Evolutionary conservation across 768 basidiomycete species (phyloP).

Genomic region (Polyporus arcularius): DNA sequence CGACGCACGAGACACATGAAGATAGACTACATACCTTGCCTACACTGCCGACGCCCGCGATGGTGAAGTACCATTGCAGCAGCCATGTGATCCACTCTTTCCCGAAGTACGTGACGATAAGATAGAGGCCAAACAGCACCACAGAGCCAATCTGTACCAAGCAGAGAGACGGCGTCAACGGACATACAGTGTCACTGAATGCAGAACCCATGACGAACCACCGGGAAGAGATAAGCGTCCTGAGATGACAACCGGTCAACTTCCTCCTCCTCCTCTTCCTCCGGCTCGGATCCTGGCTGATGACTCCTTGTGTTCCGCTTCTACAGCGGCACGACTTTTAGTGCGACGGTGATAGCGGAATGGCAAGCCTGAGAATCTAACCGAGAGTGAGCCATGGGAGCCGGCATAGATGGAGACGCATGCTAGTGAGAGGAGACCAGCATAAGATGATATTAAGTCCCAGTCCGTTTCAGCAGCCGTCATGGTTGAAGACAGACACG

Average conservation of each 20-base stretch:
- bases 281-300: constrained; percentile 26
- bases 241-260: constrained; percentile 59
- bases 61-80: constrained; percentile 72
- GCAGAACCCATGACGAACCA: constrained; percentile 47
- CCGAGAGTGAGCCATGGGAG: constrained; percentile 67
- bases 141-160: constrained; percentile 62
- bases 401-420: constrained; percentile 69
- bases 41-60: constrained; percentile 65
- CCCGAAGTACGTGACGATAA: constrained; percentile 73
- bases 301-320: constrained; percentile 15
- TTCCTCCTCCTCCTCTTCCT: constrained; percentile 61
- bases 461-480: constrained; percentile 39
- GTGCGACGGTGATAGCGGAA: neutral
- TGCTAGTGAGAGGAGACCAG: constrained; percentile 67
- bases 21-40: constrained; percentile 54
- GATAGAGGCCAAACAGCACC: constrained; percentile 67
- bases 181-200: neutral
- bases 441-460: constrained; percentile 68
- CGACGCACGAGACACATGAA: neutral
- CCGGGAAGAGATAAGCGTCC: constrained; percentile 77
- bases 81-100: constrained; percentile 83
- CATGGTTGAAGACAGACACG: constrained; percentile 2
- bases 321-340: constrained; percentile 6
- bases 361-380: constrained; percentile 29
- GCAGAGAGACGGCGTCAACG: neutral